Percentiles rank a stretch among this genome's conserved stretches.
phyloP scores from a whole-genome alignment of 768 basidiomycete genomes.

The Kwoniella botswanensis region DNA sequence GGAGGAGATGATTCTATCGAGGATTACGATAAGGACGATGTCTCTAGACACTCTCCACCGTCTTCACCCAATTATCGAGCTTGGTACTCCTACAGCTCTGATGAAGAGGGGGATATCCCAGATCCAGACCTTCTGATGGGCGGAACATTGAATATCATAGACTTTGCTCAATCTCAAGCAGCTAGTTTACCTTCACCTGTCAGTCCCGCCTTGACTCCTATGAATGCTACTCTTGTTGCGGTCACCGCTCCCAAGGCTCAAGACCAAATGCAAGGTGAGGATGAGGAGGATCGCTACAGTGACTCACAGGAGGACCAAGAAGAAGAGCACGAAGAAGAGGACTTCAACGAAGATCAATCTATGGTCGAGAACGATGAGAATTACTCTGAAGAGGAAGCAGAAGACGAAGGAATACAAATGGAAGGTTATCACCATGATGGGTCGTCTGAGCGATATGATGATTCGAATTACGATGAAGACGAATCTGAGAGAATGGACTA shows the following conservation, averaged over 20 bases:
- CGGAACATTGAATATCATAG: too few species aligned
- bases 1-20: neutral
- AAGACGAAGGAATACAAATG: constrained; percentile 3
- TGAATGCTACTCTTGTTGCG: too few species aligned
- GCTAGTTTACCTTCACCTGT: too few species aligned
- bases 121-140: neutral
- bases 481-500: neutral
- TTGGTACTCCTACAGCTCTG: constrained; percentile 26
- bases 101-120: constrained; percentile 3
- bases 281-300: neutral
- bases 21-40: neutral
- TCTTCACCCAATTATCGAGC: neutral
- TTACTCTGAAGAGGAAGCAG: constrained; percentile 2
- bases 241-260: too few species aligned
- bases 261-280: too few species aligned
- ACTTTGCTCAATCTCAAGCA: too few species aligned
- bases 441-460: neutral
- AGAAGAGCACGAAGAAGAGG: constrained; percentile 15
- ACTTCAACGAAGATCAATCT: constrained; percentile 11
- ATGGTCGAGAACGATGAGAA: constrained; percentile 5
- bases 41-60: neutral
- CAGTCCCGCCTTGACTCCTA: too few species aligned
- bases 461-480: neutral
- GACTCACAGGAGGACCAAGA: neutral
- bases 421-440: constrained; percentile 6